phyloP scores from a whole-genome alignment of 1,284 basidiomycete genomes.

The Cutaneotrichosporon cavernicola region DNA sequence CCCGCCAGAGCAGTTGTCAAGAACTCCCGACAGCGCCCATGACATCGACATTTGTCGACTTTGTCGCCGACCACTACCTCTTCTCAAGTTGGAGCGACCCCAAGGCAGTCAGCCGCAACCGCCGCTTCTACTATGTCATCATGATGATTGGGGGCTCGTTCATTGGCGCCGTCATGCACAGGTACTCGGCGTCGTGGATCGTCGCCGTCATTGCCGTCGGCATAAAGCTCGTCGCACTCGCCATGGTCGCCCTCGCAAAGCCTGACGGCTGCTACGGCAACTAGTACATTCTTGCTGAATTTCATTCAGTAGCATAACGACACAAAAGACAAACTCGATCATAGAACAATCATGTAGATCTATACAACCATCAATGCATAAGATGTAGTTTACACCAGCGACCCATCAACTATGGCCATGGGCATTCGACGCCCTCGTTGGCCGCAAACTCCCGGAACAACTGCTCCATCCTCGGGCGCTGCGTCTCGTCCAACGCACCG shows the following conservation, averaged over 20 bases:
- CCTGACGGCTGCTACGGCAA: slow-evolving; percentile 7
- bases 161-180: slow-evolving; percentile 43
- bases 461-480: slow-evolving; percentile 12
- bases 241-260: slow-evolving; percentile 23
- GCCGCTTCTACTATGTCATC: slow-evolving; percentile 40
- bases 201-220: slow-evolving; percentile 40
- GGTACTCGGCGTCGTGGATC: slow-evolving; percentile 37
- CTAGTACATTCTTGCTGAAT: not conserved
- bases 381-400: too few species aligned
- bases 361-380: not conserved
- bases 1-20: slow-evolving; percentile 38
- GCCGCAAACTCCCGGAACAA: slow-evolving; percentile 17
- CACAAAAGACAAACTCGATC: not conserved
- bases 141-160: slow-evolving; percentile 46
- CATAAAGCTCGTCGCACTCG: slow-evolving; percentile 36
- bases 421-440: slow-evolving; percentile 13
- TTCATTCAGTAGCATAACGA: not conserved
- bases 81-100: slow-evolving; percentile 33
- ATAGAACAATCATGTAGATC: not conserved
- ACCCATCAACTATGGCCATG: not conserved
- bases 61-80: slow-evolving; percentile 46
- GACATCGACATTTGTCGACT: slow-evolving; percentile 49
- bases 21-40: slow-evolving; percentile 49
- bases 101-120: slow-evolving; percentile 40
- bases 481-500: slow-evolving; percentile 24